A percentile compares a stretch with the other conserved stretches of the same genome.
Conservation (phyloP, 2,329 filamentous ascomycete species). For the Alternaria burnsii region DNA sequence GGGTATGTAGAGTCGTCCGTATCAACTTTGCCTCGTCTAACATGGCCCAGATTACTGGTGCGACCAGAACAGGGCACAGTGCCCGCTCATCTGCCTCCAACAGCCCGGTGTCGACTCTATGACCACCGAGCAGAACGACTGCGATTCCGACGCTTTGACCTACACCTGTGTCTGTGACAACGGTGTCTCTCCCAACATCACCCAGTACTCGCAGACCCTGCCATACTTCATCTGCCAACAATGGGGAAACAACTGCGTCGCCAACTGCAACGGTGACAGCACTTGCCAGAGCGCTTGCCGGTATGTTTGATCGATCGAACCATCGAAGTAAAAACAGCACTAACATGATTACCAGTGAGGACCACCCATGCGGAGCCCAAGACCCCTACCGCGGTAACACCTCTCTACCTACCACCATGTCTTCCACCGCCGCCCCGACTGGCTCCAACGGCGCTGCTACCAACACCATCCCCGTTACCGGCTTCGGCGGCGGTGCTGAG, state of each 20-base stretch:
- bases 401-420: slow-evolving; percentile 59
- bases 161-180: slow-evolving; percentile 78
- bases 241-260: slow-evolving; percentile 74
- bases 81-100: slow-evolving; percentile 77
- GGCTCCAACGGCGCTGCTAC: slow-evolving; percentile 42
- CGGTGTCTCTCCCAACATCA: slow-evolving; percentile 72
- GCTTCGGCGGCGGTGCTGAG: slow-evolving; percentile 39
- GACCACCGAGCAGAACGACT: slow-evolving; percentile 68
- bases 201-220: slow-evolving; percentile 79
- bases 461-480: slow-evolving; percentile 41
- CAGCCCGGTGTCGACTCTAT: slow-evolving; percentile 54
- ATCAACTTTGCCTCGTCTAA: slow-evolving; percentile 26
- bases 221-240: slow-evolving; percentile 79
- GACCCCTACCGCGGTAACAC: slow-evolving; percentile 68
- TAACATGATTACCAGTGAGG: slow-evolving; percentile 44
- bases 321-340: neutral
- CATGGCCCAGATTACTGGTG: slow-evolving; percentile 69
- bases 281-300: slow-evolving; percentile 69
- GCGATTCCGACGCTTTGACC: slow-evolving; percentile 68
- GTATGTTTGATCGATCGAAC: slow-evolving; percentile 24
- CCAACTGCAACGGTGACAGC: slow-evolving; percentile 64
- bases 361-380: slow-evolving; percentile 77
- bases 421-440: slow-evolving; percentile 49
- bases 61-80: slow-evolving; percentile 66
- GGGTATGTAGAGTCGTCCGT: slow-evolving; percentile 55